Evolutionary conservation across 2,329 filamentous ascomycete genomes (phyloP), one percentile per base, ranked within the genome.

Genomic region (Fusarium coffeatum): DNA sequence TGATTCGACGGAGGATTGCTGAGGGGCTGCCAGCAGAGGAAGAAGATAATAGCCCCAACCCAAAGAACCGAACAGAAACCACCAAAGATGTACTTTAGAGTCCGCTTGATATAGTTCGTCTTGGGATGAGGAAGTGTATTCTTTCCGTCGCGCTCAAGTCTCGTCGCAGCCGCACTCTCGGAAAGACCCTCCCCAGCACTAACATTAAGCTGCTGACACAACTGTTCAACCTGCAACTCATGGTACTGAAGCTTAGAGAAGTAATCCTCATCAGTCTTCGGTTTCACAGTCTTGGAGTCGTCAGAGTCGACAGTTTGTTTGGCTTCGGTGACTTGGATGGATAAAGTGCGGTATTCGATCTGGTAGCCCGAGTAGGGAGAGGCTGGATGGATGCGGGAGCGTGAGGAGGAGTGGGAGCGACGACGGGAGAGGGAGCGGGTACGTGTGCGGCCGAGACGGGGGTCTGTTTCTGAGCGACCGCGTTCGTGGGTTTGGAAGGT

Each of bases 41-140:
- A 84, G 77, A 84, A 84, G 72, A 84, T 77, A 66, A 84, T 77
- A 50, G 82, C 81, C 20, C 81, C 83, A 37, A 84, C 71, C 82
- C 82, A 84, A 15, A 84, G 78, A 23, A 84, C 77, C 1, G 82
- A 83, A 50, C 83, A 84, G 72, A 84, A 84, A 46, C 83, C 83
- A 37, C 83, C 83, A 70, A 84, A 84, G 59, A 84, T 64, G 63
- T 84, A 85, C 8, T 72, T 64, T 10, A 83, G 69, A 2, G 82
- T 74, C 64, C 82, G 81, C 66, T 79, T 81, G 59, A 76, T 64
- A 68, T 84, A 83, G 72, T 83, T 83, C 8, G 80, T 79, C 69
- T 82, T 81, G 28, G 78, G 77, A 42, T 77, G 76, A 10, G 83
- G 80, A 4, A 84, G 76, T 0, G 77, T 78, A 59, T 84, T 85